phyloP scores from a whole-genome alignment of 176 grass and related monocot species.

The Musa schizocarpa region DNA sequence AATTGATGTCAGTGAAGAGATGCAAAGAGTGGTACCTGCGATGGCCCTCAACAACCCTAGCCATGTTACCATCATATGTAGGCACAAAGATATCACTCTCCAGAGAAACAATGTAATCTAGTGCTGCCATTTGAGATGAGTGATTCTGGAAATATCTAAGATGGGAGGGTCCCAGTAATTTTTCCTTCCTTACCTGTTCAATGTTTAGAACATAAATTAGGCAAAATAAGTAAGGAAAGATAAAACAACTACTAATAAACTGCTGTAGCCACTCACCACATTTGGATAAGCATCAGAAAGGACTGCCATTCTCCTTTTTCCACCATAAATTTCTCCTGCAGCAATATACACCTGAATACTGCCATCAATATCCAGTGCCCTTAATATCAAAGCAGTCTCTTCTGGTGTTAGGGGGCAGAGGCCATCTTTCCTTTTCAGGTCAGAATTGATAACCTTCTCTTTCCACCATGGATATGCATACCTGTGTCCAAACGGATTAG shows the following conservation, averaged over 20 bases:
- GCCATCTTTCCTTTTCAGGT: constrained; percentile 73
- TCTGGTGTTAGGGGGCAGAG: constrained; percentile 80
- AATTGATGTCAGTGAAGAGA: neutral
- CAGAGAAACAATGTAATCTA: constrained; percentile 87
- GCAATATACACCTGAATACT: constrained; percentile 85
- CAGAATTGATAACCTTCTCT: constrained; percentile 74
- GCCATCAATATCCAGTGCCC: constrained; percentile 65
- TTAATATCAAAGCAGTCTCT: constrained; percentile 72
- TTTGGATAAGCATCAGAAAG: constrained; percentile 56
- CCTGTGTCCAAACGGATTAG: constrained; percentile 15
- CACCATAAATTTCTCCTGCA: constrained; percentile 79
- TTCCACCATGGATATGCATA: constrained; percentile 98
- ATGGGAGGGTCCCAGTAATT: constrained; percentile 55
- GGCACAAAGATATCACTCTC: constrained; percentile 89
- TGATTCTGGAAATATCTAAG: constrained; percentile 86
- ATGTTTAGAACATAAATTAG: neutral
- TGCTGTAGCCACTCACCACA: neutral
- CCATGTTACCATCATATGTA: constrained; percentile 91
- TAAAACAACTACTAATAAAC: neutral
- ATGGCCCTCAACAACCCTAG: constrained; percentile 87
- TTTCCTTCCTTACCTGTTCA: constrained; percentile 80
- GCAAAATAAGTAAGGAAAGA: neutral
- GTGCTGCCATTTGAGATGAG: constrained; percentile 90
- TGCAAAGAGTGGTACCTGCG: constrained; percentile 35
- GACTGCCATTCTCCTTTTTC: constrained; percentile 53